Percentiles rank a stretch among this genome's conserved stretches.
Evolutionary conservation across 371 early-diverging fungal species (phyloP).

Genomic region (Cokeromyces recurvatus): DNA sequence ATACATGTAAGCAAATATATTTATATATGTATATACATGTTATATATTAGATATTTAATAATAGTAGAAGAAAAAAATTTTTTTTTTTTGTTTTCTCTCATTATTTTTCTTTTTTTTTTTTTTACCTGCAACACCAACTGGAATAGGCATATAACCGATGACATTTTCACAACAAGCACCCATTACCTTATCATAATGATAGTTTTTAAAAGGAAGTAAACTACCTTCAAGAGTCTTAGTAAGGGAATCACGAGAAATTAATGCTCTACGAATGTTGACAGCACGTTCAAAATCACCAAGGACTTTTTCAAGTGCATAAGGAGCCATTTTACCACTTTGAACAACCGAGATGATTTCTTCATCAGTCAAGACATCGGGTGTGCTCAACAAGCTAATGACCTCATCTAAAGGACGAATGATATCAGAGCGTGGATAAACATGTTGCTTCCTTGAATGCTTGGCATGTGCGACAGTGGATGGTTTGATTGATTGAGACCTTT

Average conservation of each 20-base stretch:
- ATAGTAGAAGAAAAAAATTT: not conserved
- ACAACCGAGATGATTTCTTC: conserved; percentile 75
- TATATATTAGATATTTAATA: not conserved
- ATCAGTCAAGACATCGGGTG: conserved; percentile 53
- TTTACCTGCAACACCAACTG: conserved; percentile 81
- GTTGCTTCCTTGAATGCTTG: not conserved
- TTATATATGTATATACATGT: not conserved
- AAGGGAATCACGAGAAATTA: conserved; percentile 64
- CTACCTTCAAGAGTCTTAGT: conserved; percentile 61
- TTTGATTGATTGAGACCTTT: not conserved
- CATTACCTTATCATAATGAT: conserved; percentile 85
- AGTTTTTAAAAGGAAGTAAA: conserved; percentile 73
- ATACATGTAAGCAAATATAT: not conserved
- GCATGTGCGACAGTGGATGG: not conserved
- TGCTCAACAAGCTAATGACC: conserved; percentile 51
- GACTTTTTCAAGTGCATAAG: conserved; percentile 83
- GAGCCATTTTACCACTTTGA: conserved; percentile 66
- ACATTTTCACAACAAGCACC: conserved; percentile 97
- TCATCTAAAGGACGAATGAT: conserved; percentile 45
- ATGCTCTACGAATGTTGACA: conserved; percentile 74
- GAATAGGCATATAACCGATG: conserved; percentile 91
- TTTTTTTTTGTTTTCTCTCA: not conserved
- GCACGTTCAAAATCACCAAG: conserved; percentile 76
- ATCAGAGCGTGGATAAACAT: conserved; percentile 5
- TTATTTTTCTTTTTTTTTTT: not conserved